These are phyloP conservation scores for Gnetum montanum DNA, from an alignment of 75 land plant genomes.

Conservation along the genomic window DNA sequence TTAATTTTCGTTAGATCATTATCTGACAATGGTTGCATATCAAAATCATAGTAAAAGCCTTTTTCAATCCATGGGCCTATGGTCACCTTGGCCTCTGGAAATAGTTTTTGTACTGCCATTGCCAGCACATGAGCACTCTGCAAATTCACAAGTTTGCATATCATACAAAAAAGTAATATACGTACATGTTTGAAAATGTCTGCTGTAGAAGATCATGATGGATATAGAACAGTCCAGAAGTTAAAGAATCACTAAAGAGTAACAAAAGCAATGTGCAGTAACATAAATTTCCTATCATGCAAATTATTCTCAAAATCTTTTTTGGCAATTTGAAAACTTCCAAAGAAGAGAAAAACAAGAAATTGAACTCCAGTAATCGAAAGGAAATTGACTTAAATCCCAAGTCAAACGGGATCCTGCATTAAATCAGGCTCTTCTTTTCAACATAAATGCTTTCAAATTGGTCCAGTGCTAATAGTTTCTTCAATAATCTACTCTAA, in stretches of 20 bases:
- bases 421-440: too few species aligned
- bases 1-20: slow-evolving; percentile 89
- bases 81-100: slow-evolving; percentile 90
- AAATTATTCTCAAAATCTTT: background rate
- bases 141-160: slow-evolving; percentile 7
- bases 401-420: too few species aligned
- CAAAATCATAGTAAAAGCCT: slow-evolving; percentile 98
- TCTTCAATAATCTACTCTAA: too few species aligned
- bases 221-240: too few species aligned
- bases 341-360: too few species aligned
- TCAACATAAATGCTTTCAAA: too few species aligned
- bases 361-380: too few species aligned
- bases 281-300: background rate
- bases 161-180: background rate
- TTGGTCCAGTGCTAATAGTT: too few species aligned
- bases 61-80: slow-evolving; percentile 99
- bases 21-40: slow-evolving; percentile 88
- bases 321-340: background rate
- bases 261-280: background rate
- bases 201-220: too few species aligned
- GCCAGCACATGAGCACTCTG: slow-evolving; percentile 99
- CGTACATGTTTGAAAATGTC: too few species aligned
- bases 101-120: slow-evolving; percentile 97
- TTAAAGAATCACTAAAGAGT: background rate
- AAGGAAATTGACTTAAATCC: too few species aligned